phyloP scores from a whole-genome alignment of 805 yeast species.

The Wickerhamiella nectarea region DNA sequence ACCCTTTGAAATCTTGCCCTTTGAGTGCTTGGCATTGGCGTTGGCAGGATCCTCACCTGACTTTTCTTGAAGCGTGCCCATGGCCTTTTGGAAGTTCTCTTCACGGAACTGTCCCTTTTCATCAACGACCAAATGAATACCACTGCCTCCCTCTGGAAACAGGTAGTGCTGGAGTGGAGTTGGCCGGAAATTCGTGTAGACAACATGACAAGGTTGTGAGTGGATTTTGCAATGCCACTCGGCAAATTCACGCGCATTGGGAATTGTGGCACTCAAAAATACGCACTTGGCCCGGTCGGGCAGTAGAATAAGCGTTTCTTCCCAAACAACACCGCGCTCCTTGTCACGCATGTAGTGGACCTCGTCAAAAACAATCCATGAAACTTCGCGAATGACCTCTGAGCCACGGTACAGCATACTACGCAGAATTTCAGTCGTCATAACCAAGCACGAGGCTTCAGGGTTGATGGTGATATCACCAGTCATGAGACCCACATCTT shows the following conservation, averaged over 20 bases:
- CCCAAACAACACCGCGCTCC: conserved; percentile 99
- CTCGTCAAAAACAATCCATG: conserved; percentile 97
- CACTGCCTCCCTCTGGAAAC: conserved; percentile 98
- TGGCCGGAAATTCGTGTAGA: conserved; percentile 96
- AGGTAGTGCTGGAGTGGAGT: conserved; percentile 95
- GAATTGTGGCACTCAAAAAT: conserved; percentile 89
- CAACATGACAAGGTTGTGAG: conserved; percentile 94
- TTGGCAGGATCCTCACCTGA: conserved; percentile 74
- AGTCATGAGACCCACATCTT: conserved; percentile 96
- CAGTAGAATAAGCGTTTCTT: conserved; percentile 85
- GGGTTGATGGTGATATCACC: conserved; percentile 99
- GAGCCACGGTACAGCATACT: conserved; percentile 96
- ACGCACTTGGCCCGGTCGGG: conserved; percentile 96
- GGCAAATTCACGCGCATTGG: conserved; percentile 96
- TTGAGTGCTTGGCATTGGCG: conserved; percentile 46
- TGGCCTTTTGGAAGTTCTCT: conserved; percentile 95
- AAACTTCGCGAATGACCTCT: conserved; percentile 96
- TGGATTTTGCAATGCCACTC: conserved; percentile 97
- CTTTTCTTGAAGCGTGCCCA: conserved; percentile 78
- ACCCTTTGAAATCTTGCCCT: conserved; percentile 75
- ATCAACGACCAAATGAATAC: conserved; percentile 93
- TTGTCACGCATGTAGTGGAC: conserved; percentile 98
- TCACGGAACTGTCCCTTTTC: conserved; percentile 93
- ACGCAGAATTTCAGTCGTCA: conserved; percentile 97
- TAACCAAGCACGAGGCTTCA: conserved; percentile 93